phyloP scores from a whole-genome alignment of 306 rosid genomes.

The Lathyrus tuberosus region DNA sequence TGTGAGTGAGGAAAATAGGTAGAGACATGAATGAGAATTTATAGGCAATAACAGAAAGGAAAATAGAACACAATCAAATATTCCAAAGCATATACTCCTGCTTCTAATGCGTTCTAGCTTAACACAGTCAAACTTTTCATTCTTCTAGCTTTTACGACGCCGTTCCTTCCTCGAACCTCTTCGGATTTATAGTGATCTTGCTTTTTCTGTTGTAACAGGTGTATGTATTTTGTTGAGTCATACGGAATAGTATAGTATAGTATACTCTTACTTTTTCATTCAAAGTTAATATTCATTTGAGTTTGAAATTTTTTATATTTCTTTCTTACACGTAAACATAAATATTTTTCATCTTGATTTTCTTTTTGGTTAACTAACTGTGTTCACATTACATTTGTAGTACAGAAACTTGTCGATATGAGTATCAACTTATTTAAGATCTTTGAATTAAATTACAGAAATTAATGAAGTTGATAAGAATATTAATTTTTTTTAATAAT shows the following conservation, averaged over 20 bases:
- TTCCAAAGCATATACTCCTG: neutral
- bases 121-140: neutral
- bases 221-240: neutral
- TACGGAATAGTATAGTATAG: neutral
- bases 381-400: no score
- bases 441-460: no score
- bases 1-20: neutral
- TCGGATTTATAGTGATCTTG: neutral
- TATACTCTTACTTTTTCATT: neutral
- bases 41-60: neutral
- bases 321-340: neutral
- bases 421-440: no score
- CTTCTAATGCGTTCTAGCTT: neutral
- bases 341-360: neutral
- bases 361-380: neutral
- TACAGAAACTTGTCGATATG: no score
- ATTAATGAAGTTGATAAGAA: no score
- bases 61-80: neutral
- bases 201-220: neutral
- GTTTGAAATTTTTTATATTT: conserved; percentile 2
- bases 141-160: neutral
- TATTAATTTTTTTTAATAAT: no score
- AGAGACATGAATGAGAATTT: neutral
- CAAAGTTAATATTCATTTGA: neutral
- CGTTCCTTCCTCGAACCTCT: neutral